These are phyloP conservation scores for Coccomyxa sp. DNA, from an alignment of 139 green algal genomes.

Conservation along the genomic window DNA sequence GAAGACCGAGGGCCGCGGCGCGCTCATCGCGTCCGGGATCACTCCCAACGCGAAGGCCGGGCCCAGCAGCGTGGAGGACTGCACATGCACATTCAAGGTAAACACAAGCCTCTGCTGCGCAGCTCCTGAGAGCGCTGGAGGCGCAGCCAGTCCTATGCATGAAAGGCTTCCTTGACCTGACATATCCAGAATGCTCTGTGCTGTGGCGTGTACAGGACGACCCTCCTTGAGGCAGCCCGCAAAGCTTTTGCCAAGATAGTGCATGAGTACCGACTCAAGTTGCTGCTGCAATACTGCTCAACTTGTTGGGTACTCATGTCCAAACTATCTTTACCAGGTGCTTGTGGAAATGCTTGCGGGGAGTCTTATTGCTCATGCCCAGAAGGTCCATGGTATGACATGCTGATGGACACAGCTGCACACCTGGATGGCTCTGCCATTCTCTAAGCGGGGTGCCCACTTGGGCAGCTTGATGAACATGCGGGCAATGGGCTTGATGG, in stretches of 20 bases:
- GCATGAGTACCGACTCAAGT: too few species aligned
- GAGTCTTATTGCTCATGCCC: too few species aligned
- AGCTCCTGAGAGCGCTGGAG: background rate
- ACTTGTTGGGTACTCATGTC: too few species aligned
- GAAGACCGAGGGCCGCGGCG: conserved; percentile 28
- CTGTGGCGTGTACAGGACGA: background rate
- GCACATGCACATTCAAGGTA: background rate
- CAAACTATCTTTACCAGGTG: too few species aligned
- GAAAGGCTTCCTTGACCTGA: background rate
- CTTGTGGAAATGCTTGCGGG: too few species aligned
- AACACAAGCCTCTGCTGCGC: too few species aligned
- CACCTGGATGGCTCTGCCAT: conserved; percentile 17
- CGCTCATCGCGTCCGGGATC: conserved; percentile 40
- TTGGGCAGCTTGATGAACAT: conserved; percentile 32
- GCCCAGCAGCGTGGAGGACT: conserved; percentile 48
- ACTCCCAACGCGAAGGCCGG: conserved; percentile 64
- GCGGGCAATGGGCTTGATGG: conserved; percentile 44
- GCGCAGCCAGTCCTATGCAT: background rate
- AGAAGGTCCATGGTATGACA: too few species aligned
- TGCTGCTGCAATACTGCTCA: too few species aligned
- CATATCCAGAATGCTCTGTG: background rate
- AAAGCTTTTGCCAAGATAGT: background rate
- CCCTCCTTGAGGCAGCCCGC: background rate
- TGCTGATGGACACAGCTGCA: background rate
- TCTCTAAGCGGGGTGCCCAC: conserved; percentile 32